phyloP scores from a whole-genome alignment of 352 stramenopile species.

The Globisporangium takayamanum region DNA sequence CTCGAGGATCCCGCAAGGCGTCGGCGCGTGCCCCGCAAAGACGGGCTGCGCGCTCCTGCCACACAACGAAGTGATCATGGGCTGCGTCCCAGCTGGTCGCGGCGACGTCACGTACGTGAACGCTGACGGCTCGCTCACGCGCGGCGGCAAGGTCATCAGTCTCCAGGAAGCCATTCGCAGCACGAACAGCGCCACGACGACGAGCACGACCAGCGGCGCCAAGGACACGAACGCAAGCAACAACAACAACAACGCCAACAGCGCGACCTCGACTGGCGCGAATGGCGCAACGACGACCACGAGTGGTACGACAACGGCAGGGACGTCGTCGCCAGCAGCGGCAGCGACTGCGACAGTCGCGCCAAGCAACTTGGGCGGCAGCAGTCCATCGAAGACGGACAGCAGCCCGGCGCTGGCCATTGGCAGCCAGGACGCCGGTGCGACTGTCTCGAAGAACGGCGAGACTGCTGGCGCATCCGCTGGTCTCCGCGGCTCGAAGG shows the following conservation, averaged over 20 bases:
- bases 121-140: constrained; percentile 50
- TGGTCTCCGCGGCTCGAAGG: constrained; percentile 10
- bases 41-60: constrained; percentile 58
- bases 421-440: constrained; percentile 5
- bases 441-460: neutral
- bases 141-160: constrained; percentile 30
- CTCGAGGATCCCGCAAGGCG: constrained; percentile 31
- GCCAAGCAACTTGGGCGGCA: constrained; percentile 9
- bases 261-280: neutral
- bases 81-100: constrained; percentile 42
- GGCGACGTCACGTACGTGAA: constrained; percentile 67
- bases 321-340: constrained; percentile 3
- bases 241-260: constrained; percentile 1
- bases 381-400: neutral
- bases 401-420: constrained; percentile 2
- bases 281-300: neutral
- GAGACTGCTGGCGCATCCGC: neutral
- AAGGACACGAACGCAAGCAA: constrained; percentile 4
- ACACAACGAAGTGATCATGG: constrained; percentile 55
- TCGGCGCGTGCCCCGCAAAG: constrained; percentile 46
- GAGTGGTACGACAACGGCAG: neutral
- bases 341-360: constrained; percentile 1
- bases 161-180: neutral
- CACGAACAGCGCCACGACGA: constrained; percentile 15
- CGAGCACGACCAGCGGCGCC: constrained; percentile 1